Percentiles rank a stretch among this genome's conserved stretches.
Conservation (phyloP, 805 yeast genomes). For the Candida parachauliodes region DNA sequence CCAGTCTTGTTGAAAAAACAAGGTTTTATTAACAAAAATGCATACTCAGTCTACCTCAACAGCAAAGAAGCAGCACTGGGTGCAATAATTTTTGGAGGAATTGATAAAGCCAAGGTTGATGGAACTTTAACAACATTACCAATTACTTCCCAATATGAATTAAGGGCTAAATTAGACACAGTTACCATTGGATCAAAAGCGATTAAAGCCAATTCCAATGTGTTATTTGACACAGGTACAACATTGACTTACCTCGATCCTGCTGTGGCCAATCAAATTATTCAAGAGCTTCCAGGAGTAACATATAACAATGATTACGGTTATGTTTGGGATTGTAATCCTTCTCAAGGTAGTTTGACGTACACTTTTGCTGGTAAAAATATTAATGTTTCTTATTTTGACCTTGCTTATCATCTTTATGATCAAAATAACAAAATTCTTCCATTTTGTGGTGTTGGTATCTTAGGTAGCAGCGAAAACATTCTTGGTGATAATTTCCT, state of each 20-base stretch:
- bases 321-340: slow-evolving; percentile 36
- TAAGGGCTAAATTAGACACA: slow-evolving; percentile 4
- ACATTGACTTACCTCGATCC: slow-evolving; percentile 38
- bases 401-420: slow-evolving; percentile 10
- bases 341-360: slow-evolving; percentile 4
- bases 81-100: slow-evolving; percentile 23
- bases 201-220: slow-evolving; percentile 14
- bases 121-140: slow-evolving; percentile 21
- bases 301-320: slow-evolving; percentile 12
- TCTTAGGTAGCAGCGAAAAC: slow-evolving; percentile 12
- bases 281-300: slow-evolving; percentile 22
- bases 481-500: slow-evolving; percentile 62
- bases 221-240: slow-evolving; percentile 24
- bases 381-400: slow-evolving; percentile 13
- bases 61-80: slow-evolving; percentile 17
- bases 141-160: not conserved
- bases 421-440: slow-evolving; percentile 38
- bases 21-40: slow-evolving; percentile 26
- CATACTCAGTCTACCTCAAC: slow-evolving; percentile 31
- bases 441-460: slow-evolving; percentile 18
- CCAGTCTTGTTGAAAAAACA: slow-evolving; percentile 26
- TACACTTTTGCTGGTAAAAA: slow-evolving; percentile 37
- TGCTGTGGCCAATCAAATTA: slow-evolving; percentile 12
- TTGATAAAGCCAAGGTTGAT: slow-evolving; percentile 21
- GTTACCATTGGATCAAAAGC: not conserved